These are phyloP conservation scores for Nicotiana benthamiana DNA, from an alignment of 257 asterid genomes.

Conservation along the genomic window DNA sequence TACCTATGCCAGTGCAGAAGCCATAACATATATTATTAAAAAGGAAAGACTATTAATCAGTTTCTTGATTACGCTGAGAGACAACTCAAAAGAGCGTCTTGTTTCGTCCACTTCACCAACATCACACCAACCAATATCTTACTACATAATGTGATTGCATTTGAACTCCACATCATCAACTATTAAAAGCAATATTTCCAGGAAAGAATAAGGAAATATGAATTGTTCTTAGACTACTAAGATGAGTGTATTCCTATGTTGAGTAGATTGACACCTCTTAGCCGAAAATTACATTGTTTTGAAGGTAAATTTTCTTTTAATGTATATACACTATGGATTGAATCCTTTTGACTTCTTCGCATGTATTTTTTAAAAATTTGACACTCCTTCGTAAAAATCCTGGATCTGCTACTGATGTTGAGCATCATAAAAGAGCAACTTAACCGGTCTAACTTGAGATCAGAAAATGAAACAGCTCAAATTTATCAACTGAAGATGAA, in stretches of 20 bases:
- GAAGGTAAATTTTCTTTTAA: no score
- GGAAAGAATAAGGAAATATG: neutral
- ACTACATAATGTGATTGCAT: no score
- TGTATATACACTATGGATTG: no score
- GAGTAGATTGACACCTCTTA: no score
- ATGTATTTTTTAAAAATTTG: no score
- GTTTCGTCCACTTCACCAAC: neutral
- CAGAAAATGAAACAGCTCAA: neutral
- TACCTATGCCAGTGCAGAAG: constrained; percentile 33
- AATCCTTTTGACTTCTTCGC: no score
- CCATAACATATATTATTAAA: neutral
- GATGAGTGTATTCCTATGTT: neutral
- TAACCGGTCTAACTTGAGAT: neutral
- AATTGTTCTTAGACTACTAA: neutral
- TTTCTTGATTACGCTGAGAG: neutral
- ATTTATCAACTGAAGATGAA: neutral
- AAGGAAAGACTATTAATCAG: neutral
- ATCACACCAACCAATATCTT: no score
- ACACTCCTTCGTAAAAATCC: no score
- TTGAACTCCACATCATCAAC: no score
- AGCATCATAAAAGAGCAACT: neutral
- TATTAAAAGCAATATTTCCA: neutral
- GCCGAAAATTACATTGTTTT: no score
- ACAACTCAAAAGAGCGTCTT: neutral
- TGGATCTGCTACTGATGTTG: no score